Conservation (phyloP, 1,284 basidiomycete genomes). For the Ceratobasidium sp. region DNA sequence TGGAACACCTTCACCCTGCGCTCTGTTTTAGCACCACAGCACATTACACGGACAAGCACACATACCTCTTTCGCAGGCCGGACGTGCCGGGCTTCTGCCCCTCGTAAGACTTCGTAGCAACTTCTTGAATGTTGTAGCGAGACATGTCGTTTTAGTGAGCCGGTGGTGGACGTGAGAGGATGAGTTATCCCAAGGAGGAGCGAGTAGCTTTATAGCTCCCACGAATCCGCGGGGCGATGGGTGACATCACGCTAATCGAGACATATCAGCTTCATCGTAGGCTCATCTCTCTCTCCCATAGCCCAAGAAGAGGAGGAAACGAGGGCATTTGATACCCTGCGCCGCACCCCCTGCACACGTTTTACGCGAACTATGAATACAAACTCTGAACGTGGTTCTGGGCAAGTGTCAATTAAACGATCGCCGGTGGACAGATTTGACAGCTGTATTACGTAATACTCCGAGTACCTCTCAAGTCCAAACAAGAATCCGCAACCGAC, state of each 20-base stretch:
- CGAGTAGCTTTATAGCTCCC: constrained; percentile 38
- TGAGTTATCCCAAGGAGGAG: neutral
- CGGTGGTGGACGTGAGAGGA: constrained; percentile 9
- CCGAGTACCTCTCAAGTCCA: too few relatives aligned
- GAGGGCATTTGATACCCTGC: too few relatives aligned
- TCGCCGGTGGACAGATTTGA: too few relatives aligned
- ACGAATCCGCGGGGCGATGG: constrained; percentile 26
- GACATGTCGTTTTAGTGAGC: constrained; percentile 41
- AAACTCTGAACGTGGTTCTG: too few relatives aligned
- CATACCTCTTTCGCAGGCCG: constrained; percentile 89
- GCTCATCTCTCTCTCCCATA: neutral
- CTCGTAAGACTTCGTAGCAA: constrained; percentile 79
- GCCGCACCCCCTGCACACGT: too few relatives aligned
- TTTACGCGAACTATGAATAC: too few relatives aligned
- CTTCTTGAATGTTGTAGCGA: constrained; percentile 47
- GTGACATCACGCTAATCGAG: constrained; percentile 39
- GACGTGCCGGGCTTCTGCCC: constrained; percentile 97
- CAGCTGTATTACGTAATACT: too few relatives aligned
- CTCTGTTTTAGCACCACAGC: constrained; percentile 28
- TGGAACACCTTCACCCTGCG: constrained; percentile 92
- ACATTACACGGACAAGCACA: constrained; percentile 50
- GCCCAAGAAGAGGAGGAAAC: neutral
- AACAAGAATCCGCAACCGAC: too few relatives aligned
- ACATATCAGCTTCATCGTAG: constrained; percentile 22
- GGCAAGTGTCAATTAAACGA: too few relatives aligned